Conservation (phyloP, 192 early-diverging fungal genomes). For the Dimargaris xerosporica region DNA sequence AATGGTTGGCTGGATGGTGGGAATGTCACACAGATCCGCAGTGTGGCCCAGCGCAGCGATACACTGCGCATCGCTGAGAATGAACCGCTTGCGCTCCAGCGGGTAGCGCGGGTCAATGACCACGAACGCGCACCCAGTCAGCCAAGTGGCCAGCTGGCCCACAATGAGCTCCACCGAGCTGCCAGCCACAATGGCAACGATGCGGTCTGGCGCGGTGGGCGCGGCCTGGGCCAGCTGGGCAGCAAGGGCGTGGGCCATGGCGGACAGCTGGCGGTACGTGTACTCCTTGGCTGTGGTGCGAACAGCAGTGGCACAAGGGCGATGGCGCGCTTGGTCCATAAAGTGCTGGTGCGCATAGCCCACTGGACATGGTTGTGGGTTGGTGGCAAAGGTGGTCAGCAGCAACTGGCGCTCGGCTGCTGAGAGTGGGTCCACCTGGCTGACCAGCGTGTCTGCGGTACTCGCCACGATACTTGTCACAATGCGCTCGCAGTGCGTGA, state of each 20-base stretch:
- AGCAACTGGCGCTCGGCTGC: not conserved
- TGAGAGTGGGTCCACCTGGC: not conserved
- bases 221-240: no score
- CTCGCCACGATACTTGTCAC: not conserved
- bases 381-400: not conserved
- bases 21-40: no score
- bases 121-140: not conserved
- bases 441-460: not conserved
- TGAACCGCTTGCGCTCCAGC: not conserved
- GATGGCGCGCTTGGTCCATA: not conserved
- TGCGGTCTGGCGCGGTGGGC: no score
- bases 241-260: no score
- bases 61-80: not conserved
- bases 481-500: not conserved
- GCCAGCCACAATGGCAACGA: not conserved
- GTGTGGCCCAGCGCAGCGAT: not conserved
- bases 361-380: not conserved
- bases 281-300: not conserved
- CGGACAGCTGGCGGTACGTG: conserved; percentile 2
- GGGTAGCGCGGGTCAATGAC: not conserved
- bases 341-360: not conserved
- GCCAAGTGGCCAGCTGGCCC: not conserved
- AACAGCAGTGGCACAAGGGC: not conserved
- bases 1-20: no score
- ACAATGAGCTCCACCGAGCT: not conserved